Conservation (phyloP, 2,329 filamentous ascomycete genomes). For the Phialophora macrospora region DNA sequence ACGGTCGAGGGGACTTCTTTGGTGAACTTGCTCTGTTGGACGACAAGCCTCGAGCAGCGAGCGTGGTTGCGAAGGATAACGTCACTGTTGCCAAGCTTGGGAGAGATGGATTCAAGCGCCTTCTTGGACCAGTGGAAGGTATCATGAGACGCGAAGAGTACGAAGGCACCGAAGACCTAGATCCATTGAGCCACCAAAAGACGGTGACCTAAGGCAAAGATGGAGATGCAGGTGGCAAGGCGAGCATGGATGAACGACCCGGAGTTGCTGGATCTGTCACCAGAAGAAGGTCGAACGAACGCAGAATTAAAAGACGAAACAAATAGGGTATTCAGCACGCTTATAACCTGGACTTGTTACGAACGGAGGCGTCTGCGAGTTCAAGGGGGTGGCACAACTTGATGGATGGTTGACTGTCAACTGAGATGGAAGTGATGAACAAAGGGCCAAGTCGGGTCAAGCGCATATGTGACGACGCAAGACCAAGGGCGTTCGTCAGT, state of each 20-base stretch:
- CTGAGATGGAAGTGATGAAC: slow-evolving; percentile 1
- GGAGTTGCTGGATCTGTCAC: neutral
- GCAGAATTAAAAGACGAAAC: neutral
- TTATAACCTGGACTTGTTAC: neutral
- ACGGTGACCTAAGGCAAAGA: slow-evolving; percentile 45
- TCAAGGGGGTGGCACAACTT: neutral
- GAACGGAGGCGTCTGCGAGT: neutral
- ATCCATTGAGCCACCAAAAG: slow-evolving; percentile 38
- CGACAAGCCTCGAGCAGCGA: slow-evolving; percentile 89
- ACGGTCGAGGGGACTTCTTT: slow-evolving; percentile 94
- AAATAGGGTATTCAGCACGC: neutral
- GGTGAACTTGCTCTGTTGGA: slow-evolving; percentile 93
- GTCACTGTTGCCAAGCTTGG: slow-evolving; percentile 92
- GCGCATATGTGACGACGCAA: slow-evolving; percentile 3
- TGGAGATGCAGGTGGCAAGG: too few species aligned
- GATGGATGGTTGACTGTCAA: neutral
- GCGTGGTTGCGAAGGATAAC: slow-evolving; percentile 79
- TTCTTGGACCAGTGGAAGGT: slow-evolving; percentile 89
- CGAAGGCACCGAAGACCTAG: slow-evolving; percentile 40
- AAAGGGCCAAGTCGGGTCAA: neutral
- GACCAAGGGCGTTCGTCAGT: slow-evolving; percentile 3
- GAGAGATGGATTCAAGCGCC: slow-evolving; percentile 91
- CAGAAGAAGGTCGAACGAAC: neutral
- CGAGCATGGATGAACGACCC: neutral
- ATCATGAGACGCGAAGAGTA: slow-evolving; percentile 78